Conservation (phyloP, 768 basidiomycete genomes). For the Mycena metata region DNA sequence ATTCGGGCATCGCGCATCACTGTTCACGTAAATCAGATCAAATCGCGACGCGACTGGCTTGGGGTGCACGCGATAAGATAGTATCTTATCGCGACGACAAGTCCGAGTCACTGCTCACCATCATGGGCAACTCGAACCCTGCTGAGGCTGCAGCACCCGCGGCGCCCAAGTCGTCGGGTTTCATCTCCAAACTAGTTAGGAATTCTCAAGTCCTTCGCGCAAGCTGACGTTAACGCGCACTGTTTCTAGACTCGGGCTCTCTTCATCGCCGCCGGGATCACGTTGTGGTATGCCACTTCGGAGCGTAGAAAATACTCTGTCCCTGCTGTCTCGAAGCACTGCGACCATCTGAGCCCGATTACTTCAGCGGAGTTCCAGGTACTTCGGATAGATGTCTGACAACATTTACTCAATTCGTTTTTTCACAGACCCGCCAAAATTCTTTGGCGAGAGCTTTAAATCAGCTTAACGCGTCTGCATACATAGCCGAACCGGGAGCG, state of each 20-base stretch:
- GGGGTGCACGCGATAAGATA: no score
- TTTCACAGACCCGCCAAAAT: slow-evolving; percentile 62
- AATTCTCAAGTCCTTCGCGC: background rate
- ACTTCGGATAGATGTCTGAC: no score
- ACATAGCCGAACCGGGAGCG: slow-evolving; percentile 85
- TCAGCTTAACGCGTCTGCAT: slow-evolving; percentile 70
- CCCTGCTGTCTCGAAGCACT: slow-evolving; percentile 21
- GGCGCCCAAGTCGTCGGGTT: no score
- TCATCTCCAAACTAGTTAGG: slow-evolving; percentile 22
- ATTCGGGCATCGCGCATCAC: no score
- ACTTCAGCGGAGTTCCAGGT: slow-evolving; percentile 66
- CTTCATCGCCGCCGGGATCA: slow-evolving; percentile 3
- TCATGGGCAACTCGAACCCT: no score
- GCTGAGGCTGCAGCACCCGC: no score
- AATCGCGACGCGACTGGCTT: no score
- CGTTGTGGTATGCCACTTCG: background rate
- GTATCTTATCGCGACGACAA: no score
- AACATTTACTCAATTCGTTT: no score
- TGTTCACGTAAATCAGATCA: no score
- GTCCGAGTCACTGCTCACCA: no score
- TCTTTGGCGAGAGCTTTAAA: slow-evolving; percentile 64
- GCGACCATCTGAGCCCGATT: slow-evolving; percentile 42
- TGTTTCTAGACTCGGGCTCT: slow-evolving; percentile 3
- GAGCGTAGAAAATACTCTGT: background rate
- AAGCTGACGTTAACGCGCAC: no score